Conservation (phyloP, 352 stramenopile genomes). For the Globisporangium uncinulatum region DNA sequence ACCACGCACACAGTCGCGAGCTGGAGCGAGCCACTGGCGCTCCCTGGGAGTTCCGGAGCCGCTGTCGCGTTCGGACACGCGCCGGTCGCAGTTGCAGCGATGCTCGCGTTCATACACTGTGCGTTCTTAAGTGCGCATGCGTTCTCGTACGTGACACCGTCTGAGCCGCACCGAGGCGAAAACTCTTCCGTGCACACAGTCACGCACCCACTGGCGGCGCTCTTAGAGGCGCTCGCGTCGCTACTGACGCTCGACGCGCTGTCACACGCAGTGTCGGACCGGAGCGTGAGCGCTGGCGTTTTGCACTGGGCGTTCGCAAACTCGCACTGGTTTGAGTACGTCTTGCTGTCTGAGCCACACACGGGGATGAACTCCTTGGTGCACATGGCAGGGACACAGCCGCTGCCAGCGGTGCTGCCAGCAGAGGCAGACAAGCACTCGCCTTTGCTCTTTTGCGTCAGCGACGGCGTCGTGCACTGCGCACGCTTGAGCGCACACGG, state of each 20-base stretch:
- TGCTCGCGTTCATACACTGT: slow-evolving; percentile 3
- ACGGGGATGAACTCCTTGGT: slow-evolving; percentile 9
- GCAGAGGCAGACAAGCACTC: background rate
- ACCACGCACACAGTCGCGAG: background rate
- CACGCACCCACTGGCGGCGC: background rate
- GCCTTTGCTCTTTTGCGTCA: slow-evolving; percentile 3
- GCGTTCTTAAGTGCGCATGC: slow-evolving; percentile 3
- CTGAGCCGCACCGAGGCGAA: slow-evolving; percentile 1
- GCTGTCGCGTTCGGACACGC: background rate
- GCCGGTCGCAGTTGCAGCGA: background rate
- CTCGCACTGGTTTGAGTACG: slow-evolving; percentile 14
- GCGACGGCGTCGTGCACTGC: slow-evolving; percentile 3
- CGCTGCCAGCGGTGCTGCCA: background rate
- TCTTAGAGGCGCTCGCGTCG: background rate
- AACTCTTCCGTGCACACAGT: slow-evolving; percentile 5
- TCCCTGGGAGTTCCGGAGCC: background rate
- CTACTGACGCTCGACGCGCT: background rate
- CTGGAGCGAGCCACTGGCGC: background rate
- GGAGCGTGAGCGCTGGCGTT: background rate
- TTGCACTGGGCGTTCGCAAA: slow-evolving; percentile 8
- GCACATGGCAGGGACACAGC: slow-evolving; percentile 1
- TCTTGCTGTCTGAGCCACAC: slow-evolving; percentile 30
- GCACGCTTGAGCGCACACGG: slow-evolving; percentile 2
- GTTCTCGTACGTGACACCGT: slow-evolving; percentile 7
- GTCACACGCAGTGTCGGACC: slow-evolving; percentile 1